Evolutionary conservation across 2,329 filamentous ascomycete genomes (phyloP).

Genomic region (Sporothrix brunneoviolacea): DNA sequence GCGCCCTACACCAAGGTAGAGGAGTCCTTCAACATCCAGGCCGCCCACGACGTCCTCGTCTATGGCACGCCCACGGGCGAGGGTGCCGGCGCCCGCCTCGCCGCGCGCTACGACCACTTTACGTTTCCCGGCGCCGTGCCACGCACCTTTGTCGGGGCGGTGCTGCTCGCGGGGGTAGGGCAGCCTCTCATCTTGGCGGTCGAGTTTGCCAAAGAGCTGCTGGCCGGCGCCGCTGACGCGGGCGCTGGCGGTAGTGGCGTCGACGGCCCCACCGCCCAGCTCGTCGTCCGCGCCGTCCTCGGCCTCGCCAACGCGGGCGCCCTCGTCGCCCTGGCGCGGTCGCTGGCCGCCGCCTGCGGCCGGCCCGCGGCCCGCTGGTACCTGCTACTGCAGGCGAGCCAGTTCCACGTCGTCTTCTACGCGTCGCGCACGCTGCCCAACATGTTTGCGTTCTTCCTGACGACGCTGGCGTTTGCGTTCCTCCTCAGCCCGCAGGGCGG

Average conservation of each 20-base stretch:
- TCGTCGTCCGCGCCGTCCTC: constrained; percentile 67
- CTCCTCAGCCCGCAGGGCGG: constrained; percentile 5
- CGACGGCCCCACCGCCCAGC: constrained; percentile 39
- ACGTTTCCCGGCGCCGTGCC: constrained; percentile 87
- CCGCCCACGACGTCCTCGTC: constrained; percentile 78
- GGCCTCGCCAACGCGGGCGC: constrained; percentile 68
- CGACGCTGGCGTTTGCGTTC: constrained; percentile 42
- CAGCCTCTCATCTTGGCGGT: constrained; percentile 55
- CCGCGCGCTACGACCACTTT: constrained; percentile 75
- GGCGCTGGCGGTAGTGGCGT: not conserved
- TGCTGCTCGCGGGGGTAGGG: constrained; percentile 66
- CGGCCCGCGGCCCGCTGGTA: constrained; percentile 69
- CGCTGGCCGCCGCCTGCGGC: constrained; percentile 63
- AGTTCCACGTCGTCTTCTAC: constrained; percentile 93
- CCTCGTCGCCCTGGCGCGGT: constrained; percentile 58
- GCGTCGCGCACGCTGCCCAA: constrained; percentile 87
- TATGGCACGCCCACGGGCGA: constrained; percentile 63
- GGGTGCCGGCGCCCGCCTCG: constrained; percentile 48
- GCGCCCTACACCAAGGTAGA: constrained; percentile 96
- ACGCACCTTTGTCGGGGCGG: constrained; percentile 78
- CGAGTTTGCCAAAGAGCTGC: too few relatives aligned
- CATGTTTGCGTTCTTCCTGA: constrained; percentile 88
- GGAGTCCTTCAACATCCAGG: constrained; percentile 97
- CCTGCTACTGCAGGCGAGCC: constrained; percentile 65
- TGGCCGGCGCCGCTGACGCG: constrained; percentile 39